Conservation (phyloP, 805 yeast genomes). For the Ogataea pilisensis region DNA sequence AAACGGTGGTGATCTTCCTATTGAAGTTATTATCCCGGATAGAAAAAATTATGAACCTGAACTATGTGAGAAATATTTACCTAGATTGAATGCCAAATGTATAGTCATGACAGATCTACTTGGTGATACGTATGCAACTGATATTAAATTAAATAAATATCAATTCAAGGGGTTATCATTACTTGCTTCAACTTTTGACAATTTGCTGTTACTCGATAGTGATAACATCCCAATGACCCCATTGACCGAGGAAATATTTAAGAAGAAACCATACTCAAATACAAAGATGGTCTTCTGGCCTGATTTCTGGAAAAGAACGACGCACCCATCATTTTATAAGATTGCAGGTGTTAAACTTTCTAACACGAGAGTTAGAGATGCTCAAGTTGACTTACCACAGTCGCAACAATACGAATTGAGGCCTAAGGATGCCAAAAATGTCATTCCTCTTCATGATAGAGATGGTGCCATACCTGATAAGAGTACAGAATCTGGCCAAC, state of each 20-base stretch:
- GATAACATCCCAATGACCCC: conserved; percentile 48
- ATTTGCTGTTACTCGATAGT: conserved; percentile 41
- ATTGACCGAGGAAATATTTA: conserved; percentile 47
- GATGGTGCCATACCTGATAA: conserved; percentile 58
- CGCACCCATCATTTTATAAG: conserved; percentile 54
- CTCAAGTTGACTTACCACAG: conserved; percentile 22
- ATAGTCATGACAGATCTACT: conserved; percentile 35
- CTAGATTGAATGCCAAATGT: conserved; percentile 39
- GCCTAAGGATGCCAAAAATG: conserved; percentile 13
- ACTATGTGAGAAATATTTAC: conserved; percentile 37
- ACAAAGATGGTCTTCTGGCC: conserved; percentile 61
- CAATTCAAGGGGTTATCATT: conserved; percentile 37
- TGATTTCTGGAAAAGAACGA: conserved; percentile 63
- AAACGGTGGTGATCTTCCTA: conserved; percentile 44
- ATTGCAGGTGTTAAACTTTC: conserved; percentile 43
- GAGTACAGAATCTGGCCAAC: conserved; percentile 63
- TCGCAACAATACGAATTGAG: conserved; percentile 15
- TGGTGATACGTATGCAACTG: conserved; percentile 26
- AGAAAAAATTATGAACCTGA: conserved; percentile 34
- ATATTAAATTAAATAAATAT: conserved; percentile 27
- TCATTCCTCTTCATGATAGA: conserved; percentile 53
- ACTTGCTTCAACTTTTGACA: conserved; percentile 43
- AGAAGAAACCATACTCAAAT: conserved; percentile 38
- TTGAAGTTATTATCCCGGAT: conserved; percentile 38
- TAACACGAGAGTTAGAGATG: conserved; percentile 33